A percentile compares a stretch with the other conserved stretches of the same genome.
These are phyloP conservation scores for Penicillium parvum DNA, from an alignment of 495 filamentous ascomycete species.

Conservation along the genomic window DNA sequence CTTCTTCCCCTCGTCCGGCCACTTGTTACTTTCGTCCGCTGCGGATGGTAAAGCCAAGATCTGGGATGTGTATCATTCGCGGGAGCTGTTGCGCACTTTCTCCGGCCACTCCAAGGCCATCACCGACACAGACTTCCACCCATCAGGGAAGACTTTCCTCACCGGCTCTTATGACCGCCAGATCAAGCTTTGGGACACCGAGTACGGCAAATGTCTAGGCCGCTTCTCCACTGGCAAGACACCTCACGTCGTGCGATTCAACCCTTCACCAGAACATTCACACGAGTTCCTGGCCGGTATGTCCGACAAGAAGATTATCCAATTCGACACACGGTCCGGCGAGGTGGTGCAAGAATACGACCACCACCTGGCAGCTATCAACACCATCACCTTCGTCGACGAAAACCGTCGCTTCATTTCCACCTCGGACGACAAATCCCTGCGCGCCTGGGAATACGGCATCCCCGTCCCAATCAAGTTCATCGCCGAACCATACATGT, in stretches of 20 bases:
- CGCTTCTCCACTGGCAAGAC: conserved; percentile 91
- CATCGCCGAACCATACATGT: conserved; percentile 96
- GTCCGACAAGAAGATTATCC: conserved; percentile 97
- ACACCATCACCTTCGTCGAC: conserved; percentile 95
- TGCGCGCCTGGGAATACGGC: conserved; percentile 95
- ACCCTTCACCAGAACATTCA: conserved; percentile 67
- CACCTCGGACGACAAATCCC: conserved; percentile 91
- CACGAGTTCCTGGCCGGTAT: conserved; percentile 94
- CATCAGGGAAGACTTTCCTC: conserved; percentile 77
- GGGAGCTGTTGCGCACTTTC: conserved; percentile 84
- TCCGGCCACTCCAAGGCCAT: conserved; percentile 86
- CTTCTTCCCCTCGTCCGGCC: conserved; percentile 82
- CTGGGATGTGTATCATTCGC: conserved; percentile 88
- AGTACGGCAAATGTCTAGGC: conserved; percentile 81
- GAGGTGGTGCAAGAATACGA: conserved; percentile 96
- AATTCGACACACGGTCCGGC: conserved; percentile 85
- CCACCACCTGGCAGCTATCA: conserved; percentile 94
- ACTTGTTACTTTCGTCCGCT: conserved; percentile 78
- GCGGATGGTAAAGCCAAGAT: conserved; percentile 91
- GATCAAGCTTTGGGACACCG: conserved; percentile 98
- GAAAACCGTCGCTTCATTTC: conserved; percentile 94
- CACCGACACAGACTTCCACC: conserved; percentile 84
- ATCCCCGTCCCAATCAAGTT: conserved; percentile 90
- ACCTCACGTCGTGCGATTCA: conserved; percentile 91
- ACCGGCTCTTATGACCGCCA: conserved; percentile 89